Base-by-base conservation (phyloP, 495 filamentous ascomycete genomes). In the Rhizodiscina lignyota region DNA sequence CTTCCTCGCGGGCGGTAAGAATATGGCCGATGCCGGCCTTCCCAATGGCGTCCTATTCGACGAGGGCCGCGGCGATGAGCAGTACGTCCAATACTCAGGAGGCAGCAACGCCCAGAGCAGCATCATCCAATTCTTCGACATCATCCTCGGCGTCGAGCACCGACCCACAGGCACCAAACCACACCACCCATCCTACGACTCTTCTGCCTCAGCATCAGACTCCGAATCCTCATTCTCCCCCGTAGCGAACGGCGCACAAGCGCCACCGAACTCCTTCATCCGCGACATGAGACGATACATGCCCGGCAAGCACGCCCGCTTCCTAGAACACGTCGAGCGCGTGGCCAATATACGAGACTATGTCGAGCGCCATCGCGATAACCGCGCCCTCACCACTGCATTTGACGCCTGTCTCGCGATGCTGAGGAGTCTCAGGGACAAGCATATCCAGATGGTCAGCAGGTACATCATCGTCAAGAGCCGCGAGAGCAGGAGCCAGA, bases 61-160 rank as follows among this genome's bases (percentile, higher is more conserved):
- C 37, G 70, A 83, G 37, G 81, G 81, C 15, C 63, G 58, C 2
- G 72, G 72, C 19, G 58, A 61, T 4, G 70, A 74, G 2, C 53
- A 66, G 2, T 93, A 80, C 52, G 66, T 77, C 28, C 77, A 91
- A 49, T 83, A 80, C 43, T 72, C 79, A 24, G 89, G 89, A 20
- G 91, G 91, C 1, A 91, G 82, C 52, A 96, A 96, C 48, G 89
- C 87, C 0, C 89, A 97, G 58, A 89, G 80, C 59, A 92, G 83
- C 4, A 57, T 96, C 13, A 83, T 97, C 40, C 87, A 94, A 52
- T 89, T 94, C 59, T 83, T 94, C 52, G 89, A 97, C 49, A 67
- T 94, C 27, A 68, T 84, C n/a, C 66, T 97, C 5, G 85, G 85
- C 4, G 64, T 97, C 11, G 80, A 92, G 44, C 89, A 97, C 52